phyloP scores from a whole-genome alignment of 176 grass and related monocot genomes.

The Zoysia pacifica region DNA sequence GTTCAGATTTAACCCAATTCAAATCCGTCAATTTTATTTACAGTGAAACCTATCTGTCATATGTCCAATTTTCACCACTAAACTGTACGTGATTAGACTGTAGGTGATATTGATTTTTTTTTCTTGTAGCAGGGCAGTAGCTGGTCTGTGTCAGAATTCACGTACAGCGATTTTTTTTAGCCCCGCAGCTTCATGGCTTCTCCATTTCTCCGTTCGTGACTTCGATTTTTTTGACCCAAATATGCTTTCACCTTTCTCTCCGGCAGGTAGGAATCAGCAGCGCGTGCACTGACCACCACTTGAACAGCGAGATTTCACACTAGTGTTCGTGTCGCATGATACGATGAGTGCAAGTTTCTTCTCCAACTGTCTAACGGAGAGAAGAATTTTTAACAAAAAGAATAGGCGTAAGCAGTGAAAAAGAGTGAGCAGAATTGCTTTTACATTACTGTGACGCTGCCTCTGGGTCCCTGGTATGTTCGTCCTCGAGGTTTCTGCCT shows the following conservation, averaged over 20 bases:
- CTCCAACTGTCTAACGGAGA: neutral
- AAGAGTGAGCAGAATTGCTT: neutral
- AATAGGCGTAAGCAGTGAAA: neutral
- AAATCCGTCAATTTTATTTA: no score
- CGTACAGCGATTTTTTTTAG: no score
- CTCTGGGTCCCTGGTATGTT: conserved; percentile 7
- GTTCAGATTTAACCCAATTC: no score
- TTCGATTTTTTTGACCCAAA: no score
- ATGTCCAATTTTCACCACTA: no score
- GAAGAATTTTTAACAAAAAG: neutral
- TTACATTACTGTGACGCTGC: conserved; percentile 21
- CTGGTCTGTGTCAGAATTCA: neutral
- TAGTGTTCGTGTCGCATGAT: conserved; percentile 8
- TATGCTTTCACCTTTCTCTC: neutral
- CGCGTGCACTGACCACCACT: conserved; percentile 7
- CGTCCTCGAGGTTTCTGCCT: conserved; percentile 4
- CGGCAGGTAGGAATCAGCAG: conserved; percentile 7
- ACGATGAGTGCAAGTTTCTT: neutral
- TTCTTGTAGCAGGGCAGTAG: neutral
- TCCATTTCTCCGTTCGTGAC: no score
- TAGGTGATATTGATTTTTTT: no score
- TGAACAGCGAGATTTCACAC: neutral
- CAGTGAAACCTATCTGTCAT: no score
- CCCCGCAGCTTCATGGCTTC: no score
- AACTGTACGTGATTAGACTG: no score